phyloP scores from a whole-genome alignment of 2,329 filamentous ascomycete genomes.

The Venturia carpophila region DNA sequence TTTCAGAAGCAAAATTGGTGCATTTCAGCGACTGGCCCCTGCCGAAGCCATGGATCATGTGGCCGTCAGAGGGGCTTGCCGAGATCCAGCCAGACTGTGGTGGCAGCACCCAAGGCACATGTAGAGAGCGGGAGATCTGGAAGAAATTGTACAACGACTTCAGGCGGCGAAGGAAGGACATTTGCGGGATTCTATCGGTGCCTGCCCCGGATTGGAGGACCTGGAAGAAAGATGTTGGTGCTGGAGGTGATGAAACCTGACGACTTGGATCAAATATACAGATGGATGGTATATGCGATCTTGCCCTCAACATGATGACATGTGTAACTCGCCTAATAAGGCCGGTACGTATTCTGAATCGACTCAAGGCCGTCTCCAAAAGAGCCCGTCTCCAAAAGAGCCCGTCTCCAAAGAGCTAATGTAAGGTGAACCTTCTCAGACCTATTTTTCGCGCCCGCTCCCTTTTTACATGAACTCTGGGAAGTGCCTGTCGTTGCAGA shows the following conservation, averaged over 20 bases:
- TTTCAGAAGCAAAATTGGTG: constrained; percentile 56
- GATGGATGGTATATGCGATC: neutral
- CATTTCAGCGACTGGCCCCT: constrained; percentile 68
- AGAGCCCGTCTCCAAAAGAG: too few relatives aligned
- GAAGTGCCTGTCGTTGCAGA: neutral
- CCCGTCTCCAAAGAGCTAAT: neutral
- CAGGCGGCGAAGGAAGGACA: constrained; percentile 33
- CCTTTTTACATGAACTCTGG: neutral
- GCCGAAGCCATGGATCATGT: constrained; percentile 56
- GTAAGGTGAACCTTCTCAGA: neutral
- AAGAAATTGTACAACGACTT: constrained; percentile 40
- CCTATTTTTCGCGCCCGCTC: neutral
- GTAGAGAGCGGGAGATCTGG: constrained; percentile 37
- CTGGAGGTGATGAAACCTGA: constrained; percentile 6
- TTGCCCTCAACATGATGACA: neutral
- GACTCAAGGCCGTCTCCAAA: neutral
- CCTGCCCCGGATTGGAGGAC: constrained; percentile 32
- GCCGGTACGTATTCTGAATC: neutral
- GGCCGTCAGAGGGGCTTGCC: constrained; percentile 33
- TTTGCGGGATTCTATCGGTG: constrained; percentile 34
- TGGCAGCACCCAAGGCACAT: constrained; percentile 26
- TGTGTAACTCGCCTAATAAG: neutral
- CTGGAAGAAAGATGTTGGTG: constrained; percentile 18
- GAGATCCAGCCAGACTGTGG: constrained; percentile 41
- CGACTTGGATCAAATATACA: neutral